A percentile compares a stretch with the other conserved stretches of the same genome.
phyloP scores from a whole-genome alignment of 2,329 filamentous ascomycete species.

The Colletotrichum tofieldiae region DNA sequence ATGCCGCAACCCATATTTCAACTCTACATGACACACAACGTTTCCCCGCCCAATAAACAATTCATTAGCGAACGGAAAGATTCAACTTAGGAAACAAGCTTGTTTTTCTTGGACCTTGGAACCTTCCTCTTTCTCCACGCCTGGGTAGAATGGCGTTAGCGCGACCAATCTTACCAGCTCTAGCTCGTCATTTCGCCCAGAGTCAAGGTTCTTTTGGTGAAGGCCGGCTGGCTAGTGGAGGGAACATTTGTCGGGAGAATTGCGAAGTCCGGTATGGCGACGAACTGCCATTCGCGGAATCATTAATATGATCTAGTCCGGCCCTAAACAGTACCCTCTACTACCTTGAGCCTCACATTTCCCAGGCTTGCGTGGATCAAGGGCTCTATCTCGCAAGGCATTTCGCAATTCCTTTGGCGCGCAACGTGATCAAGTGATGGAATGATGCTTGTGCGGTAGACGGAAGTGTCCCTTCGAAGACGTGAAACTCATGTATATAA shows the following conservation, averaged over 20 bases:
- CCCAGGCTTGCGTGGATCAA: not conserved
- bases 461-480: not conserved
- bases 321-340: not conserved
- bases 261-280: not conserved
- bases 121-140: not conserved
- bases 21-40: conserved; percentile 28
- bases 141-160: conserved; percentile 4
- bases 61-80: conserved; percentile 2
- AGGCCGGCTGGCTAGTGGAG: not conserved
- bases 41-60: conserved; percentile 27
- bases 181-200: not conserved
- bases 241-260: not conserved
- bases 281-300: conserved; percentile 37
- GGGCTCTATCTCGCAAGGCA: not conserved
- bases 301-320: not conserved
- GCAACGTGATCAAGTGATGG: not conserved
- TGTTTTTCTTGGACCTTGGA: not conserved
- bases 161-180: not conserved
- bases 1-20: conserved; percentile 11
- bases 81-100: conserved; percentile 28
- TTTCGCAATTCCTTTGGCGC: not conserved
- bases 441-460: not conserved
- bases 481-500: conserved; percentile 26
- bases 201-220: not conserved
- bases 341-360: not conserved